These are phyloP conservation scores for Trichoderma atroviride DNA, from an alignment of 2,329 filamentous ascomycete species.

Conservation along the genomic window DNA sequence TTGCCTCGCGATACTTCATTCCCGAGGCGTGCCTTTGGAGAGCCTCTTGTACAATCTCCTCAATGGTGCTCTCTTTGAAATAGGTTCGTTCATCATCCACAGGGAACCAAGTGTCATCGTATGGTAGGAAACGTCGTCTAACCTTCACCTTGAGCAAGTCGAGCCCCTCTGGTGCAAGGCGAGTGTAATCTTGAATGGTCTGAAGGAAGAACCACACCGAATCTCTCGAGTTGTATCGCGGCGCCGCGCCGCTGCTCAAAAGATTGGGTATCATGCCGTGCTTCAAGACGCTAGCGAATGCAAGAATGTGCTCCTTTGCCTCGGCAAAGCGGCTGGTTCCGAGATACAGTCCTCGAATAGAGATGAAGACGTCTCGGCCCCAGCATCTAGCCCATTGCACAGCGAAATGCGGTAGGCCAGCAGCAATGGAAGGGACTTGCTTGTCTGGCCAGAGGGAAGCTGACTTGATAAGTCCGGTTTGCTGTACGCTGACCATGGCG, in stretches of 20 bases:
- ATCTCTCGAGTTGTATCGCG: slow-evolving; percentile 93
- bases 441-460: slow-evolving; percentile 88
- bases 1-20: slow-evolving; percentile 91
- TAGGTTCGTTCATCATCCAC: slow-evolving; percentile 82
- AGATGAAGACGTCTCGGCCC: slow-evolving; percentile 97
- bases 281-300: slow-evolving; percentile 94
- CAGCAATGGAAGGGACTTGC: slow-evolving; percentile 82
- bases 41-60: slow-evolving; percentile 90
- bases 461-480: slow-evolving; percentile 85
- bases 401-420: slow-evolving; percentile 91
- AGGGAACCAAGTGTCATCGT: slow-evolving; percentile 93
- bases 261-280: slow-evolving; percentile 98
- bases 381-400: slow-evolving; percentile 94
- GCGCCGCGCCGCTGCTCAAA: slow-evolving; percentile 79
- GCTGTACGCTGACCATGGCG: slow-evolving; percentile 88
- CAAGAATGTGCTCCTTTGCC: slow-evolving; percentile 90
- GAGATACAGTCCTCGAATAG: slow-evolving; percentile 86
- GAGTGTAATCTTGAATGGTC: slow-evolving; percentile 89
- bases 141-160: slow-evolving; percentile 75
- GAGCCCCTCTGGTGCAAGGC: slow-evolving; percentile 76
- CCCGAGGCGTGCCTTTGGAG: slow-evolving; percentile 89
- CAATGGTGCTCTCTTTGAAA: slow-evolving; percentile 77
- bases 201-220: slow-evolving; percentile 98
- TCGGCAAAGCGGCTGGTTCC: slow-evolving; percentile 86
- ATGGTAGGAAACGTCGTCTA: slow-evolving; percentile 84